phyloP scores from a whole-genome alignment of 306 rosid genomes.

The Castanospermum australe region DNA sequence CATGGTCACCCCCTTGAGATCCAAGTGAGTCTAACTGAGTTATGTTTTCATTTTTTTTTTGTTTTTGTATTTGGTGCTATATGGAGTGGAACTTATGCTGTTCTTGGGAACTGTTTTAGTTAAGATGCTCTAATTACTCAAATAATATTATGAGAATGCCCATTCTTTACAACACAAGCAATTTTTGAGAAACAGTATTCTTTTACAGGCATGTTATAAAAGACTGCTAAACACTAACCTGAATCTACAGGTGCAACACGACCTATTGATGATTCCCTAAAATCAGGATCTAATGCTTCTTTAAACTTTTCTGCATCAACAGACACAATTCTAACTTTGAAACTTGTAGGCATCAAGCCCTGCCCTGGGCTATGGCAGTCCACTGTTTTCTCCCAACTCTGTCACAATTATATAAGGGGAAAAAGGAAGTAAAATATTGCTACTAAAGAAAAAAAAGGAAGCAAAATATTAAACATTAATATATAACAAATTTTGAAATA shows the following conservation, averaged over 20 bases:
- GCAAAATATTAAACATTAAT: not conserved
- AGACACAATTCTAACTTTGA: slow-evolving; percentile 70
- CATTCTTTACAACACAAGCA: not conserved
- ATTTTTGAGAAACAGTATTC: not conserved
- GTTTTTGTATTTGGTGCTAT: no score
- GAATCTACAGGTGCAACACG: slow-evolving; percentile 99
- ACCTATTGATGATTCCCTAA: slow-evolving; percentile 99
- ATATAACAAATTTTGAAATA: not conserved
- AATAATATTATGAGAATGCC: not conserved
- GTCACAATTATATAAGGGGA: slow-evolving; percentile 15
- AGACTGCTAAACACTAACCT: slow-evolving; percentile 46
- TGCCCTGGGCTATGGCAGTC: slow-evolving; percentile 98
- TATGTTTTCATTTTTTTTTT: no score
- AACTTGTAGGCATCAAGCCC: slow-evolving; percentile 99
- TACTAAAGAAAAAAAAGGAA: no score
- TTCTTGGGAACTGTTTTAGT: no score
- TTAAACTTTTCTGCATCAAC: slow-evolving; percentile 48
- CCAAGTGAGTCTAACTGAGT: no score
- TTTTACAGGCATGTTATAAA: not conserved
- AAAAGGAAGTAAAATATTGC: no score
- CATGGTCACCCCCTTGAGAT: no score
- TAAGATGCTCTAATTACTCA: no score
- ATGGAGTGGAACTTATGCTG: no score
- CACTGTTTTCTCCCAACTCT: slow-evolving; percentile 99
- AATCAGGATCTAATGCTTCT: slow-evolving; percentile 96